Percentiles rank a stretch among this genome's conserved stretches.
Evolutionary conservation across 495 filamentous ascomycete genomes (phyloP).

Genomic region (Daldinia concentrica): DNA sequence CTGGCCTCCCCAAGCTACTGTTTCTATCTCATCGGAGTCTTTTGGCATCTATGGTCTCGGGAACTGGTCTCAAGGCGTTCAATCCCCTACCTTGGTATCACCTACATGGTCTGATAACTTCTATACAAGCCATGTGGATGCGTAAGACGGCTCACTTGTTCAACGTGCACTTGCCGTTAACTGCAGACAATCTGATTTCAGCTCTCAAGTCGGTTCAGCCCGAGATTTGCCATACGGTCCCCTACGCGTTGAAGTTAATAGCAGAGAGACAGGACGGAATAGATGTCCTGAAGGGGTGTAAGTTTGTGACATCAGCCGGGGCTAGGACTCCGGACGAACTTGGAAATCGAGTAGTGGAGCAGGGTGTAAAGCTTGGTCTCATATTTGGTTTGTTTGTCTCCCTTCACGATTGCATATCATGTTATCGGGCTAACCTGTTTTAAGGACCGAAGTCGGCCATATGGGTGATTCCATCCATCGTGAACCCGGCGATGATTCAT

Average conservation of each 20-base stretch:
- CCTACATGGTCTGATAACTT: constrained; percentile 58
- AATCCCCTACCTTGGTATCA: constrained; percentile 67
- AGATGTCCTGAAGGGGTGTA: constrained; percentile 54
- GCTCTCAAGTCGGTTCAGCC: constrained; percentile 58
- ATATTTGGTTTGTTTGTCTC: constrained; percentile 61
- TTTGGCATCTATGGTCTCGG: constrained; percentile 52
- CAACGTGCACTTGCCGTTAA: constrained; percentile 64
- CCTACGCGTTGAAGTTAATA: constrained; percentile 66
- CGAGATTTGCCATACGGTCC: constrained; percentile 64
- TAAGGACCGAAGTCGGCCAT: constrained; percentile 65
- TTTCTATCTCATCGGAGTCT: constrained; percentile 45
- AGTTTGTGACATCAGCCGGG: constrained; percentile 61
- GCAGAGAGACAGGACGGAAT: constrained; percentile 59
- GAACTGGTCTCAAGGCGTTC: constrained; percentile 58
- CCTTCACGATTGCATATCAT: background rate
- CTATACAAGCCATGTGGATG: constrained; percentile 62
- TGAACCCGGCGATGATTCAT: constrained; percentile 55
- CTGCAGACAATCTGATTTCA: constrained; percentile 56
- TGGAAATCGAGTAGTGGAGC: constrained; percentile 61
- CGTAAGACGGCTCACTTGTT: constrained; percentile 61
- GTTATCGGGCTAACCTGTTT: constrained; percentile 9
- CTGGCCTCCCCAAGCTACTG: constrained; percentile 66
- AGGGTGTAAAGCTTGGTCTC: constrained; percentile 59
- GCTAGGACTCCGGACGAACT: constrained; percentile 66
- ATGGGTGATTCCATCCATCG: constrained; percentile 60